These are phyloP conservation scores for Fraxinus excelsior DNA, from an alignment of 257 asterid genomes.

Conservation along the genomic window DNA sequence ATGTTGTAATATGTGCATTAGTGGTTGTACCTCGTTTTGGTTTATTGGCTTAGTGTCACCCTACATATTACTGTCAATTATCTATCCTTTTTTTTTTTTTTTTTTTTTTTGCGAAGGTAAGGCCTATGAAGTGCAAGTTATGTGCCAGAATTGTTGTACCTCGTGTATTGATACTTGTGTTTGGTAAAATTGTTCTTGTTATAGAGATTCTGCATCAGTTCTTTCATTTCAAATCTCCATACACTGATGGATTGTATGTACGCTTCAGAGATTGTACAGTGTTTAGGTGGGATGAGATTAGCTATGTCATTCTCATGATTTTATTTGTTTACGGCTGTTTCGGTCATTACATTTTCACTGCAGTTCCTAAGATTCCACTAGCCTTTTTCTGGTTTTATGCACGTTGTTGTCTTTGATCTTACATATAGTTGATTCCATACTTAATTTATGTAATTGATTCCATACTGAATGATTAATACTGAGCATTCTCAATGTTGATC, in stretches of 20 bases:
- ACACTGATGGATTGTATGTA: neutral
- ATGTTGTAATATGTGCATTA: neutral
- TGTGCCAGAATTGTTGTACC: neutral
- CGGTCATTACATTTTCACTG: neutral
- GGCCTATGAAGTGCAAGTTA: neutral
- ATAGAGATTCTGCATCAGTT: neutral
- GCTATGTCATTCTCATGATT: neutral
- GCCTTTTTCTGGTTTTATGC: neutral
- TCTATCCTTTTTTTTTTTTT: neutral
- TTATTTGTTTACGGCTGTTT: neutral
- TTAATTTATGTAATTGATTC: no score
- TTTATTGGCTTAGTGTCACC: neutral
- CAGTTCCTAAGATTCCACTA: neutral
- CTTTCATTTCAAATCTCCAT: neutral
- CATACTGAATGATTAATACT: neutral
- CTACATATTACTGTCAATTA: neutral
- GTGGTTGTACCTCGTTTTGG: neutral
- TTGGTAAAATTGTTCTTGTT: neutral
- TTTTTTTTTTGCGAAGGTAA: neutral
- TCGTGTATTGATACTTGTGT: neutral
- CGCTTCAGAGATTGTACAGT: neutral
- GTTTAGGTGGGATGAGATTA: neutral
- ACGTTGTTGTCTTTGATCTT: neutral
- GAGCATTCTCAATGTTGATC: neutral
- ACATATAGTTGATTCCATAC: neutral